These are phyloP conservation scores for Aureobasidium sp. DNA, from an alignment of 2,329 filamentous ascomycete species.

Conservation along the genomic window DNA sequence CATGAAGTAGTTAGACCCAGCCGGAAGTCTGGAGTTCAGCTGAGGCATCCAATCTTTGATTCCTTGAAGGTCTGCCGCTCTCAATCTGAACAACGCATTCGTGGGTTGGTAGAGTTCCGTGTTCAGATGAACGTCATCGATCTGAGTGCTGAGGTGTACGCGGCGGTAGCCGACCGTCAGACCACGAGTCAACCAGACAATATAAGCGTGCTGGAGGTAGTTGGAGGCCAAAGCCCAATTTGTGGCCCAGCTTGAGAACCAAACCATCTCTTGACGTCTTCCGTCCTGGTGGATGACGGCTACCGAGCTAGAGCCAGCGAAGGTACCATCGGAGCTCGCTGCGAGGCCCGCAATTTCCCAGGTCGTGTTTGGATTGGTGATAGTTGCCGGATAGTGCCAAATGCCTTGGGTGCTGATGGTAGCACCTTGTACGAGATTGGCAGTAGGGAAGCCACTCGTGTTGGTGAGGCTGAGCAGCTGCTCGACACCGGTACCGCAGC, in stretches of 20 bases:
- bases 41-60: conserved; percentile 36
- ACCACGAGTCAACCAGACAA: conserved; percentile 53
- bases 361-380: conserved; percentile 46
- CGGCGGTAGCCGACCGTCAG: conserved; percentile 47
- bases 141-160: conserved; percentile 47
- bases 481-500: conserved; percentile 41
- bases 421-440: conserved; percentile 41
- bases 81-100: conserved; percentile 43
- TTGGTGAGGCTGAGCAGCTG: conserved; percentile 48
- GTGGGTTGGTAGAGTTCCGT: conserved; percentile 34
- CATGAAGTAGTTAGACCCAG: conserved; percentile 44
- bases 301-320: conserved; percentile 37
- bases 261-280: conserved; percentile 52
- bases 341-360: conserved; percentile 47
- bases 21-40: conserved; percentile 40
- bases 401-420: conserved; percentile 42
- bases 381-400: conserved; percentile 50
- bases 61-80: conserved; percentile 38
- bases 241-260: conserved; percentile 47
- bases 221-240: conserved; percentile 47
- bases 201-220: conserved; percentile 53
- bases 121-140: conserved; percentile 54
- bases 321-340: conserved; percentile 30
- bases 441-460: conserved; percentile 43
- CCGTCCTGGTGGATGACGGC: conserved; percentile 52